Base-by-base conservation (phyloP, 164 flowering plant species). In the Platanus orientalis region DNA sequence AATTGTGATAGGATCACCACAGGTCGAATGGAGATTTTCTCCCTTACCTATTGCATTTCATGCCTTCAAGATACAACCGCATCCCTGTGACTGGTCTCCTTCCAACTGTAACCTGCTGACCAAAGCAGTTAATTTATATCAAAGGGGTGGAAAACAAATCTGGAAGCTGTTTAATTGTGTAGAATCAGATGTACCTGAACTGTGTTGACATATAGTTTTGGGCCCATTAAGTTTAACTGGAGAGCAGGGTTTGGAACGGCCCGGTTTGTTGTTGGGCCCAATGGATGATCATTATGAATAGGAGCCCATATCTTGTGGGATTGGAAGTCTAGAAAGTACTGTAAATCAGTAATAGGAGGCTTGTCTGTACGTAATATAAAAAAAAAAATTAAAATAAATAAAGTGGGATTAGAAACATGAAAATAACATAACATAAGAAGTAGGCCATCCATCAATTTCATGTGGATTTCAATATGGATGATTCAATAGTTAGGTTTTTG, bases 21-120 rank as follows among this genome's bases (percentile, higher is more conserved):
- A n/a, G n/a, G n/a, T n/a, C n/a, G n/a, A n/a, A n/a, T n/a, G 42
- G 9, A 1, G 28, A 0, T 17, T 9, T 13, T 11, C 6, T 21
- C 14, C 11, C 51, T 57, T 61, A 88, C 92, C 95, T 84, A 54
- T 88, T 79, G 72, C 73, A 70, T 68, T 86, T 87, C 67, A 70
- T 81, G 65, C 96, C 96, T 52, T 89, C 96, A 10, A 92, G 83
- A 61, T 78, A 86, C 50, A 89, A 69, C 14, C 98, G 68, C 86
- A 92, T 79, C 57, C 96, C 96, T 1, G 91, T 88, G 40, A 92
- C 88, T 0, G 95, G 92, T 17, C 68, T 73, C 51, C 62, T 78
- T 29, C 77, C 86, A n/a, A 74, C 83, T 0, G 32, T 69, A 19
- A 89, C 93, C 92, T 89, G 74, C 19, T 28, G 23, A 68, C 45